phyloP scores from a whole-genome alignment of 768 basidiomycete genomes.

The Hygrophoropsis aurantiaca region DNA sequence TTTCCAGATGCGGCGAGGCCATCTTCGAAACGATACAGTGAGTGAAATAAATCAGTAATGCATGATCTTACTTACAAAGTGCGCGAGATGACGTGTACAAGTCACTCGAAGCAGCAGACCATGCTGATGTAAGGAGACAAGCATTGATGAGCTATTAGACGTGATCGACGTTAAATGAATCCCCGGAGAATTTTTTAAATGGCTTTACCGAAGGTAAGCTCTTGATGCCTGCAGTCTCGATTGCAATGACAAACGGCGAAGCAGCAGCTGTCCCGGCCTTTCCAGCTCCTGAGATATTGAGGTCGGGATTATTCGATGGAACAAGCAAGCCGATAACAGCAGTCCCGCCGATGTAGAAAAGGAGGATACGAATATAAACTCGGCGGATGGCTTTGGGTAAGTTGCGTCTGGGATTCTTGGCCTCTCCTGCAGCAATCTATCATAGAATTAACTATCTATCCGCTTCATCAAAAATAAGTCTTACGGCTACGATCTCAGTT shows the following conservation, averaged over 20 bases:
- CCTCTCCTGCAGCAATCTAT: constrained; percentile 86
- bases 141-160: constrained; percentile 69
- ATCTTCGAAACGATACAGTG: constrained; percentile 42
- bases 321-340: constrained; percentile 82
- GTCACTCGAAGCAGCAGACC: constrained; percentile 90
- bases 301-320: constrained; percentile 59
- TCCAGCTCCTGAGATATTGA: constrained; percentile 39
- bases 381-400: constrained; percentile 57
- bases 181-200: constrained; percentile 1
- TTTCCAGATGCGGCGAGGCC: constrained; percentile 79
- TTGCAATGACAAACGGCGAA: constrained; percentile 92
- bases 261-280: constrained; percentile 60
- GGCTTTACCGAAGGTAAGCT: constrained; percentile 70
- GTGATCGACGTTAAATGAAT: constrained; percentile 1
- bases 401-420: constrained; percentile 79
- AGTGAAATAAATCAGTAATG: neutral
- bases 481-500: constrained; percentile 89
- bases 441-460: constrained; percentile 5
- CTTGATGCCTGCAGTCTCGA: constrained; percentile 82
- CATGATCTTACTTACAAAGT: constrained; percentile 54
- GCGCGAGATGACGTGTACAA: constrained; percentile 87
- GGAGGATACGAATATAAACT: constrained; percentile 74
- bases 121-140: constrained; percentile 82
- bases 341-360: constrained; percentile 74
- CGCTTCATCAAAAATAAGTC: constrained; percentile 18